Conservation (phyloP, 331 rosid species). For the Cydonia oblonga region DNA sequence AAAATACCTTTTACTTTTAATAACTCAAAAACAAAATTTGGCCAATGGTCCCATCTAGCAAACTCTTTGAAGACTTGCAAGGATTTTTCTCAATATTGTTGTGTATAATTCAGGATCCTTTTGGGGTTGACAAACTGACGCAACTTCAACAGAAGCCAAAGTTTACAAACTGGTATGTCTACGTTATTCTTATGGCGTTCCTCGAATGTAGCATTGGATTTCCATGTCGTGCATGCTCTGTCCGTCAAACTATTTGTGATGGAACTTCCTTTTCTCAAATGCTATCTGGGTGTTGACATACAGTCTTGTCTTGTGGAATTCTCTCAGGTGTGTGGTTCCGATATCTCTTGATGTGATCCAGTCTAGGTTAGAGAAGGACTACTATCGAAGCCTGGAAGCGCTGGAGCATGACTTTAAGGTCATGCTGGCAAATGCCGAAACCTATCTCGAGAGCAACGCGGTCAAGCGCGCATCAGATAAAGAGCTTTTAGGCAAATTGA, state of each 20-base stretch:
- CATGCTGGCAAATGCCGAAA: slow-evolving; percentile 49
- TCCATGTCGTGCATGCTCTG: neutral
- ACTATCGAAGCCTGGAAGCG: slow-evolving; percentile 85
- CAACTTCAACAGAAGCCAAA: slow-evolving; percentile 45
- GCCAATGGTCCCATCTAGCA: neutral
- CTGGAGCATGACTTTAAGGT: slow-evolving; percentile 59
- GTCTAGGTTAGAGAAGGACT: slow-evolving; percentile 67
- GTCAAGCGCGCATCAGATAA: slow-evolving; percentile 56
- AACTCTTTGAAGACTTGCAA: neutral
- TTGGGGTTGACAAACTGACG: slow-evolving; percentile 58
- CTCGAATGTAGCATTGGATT: neutral
- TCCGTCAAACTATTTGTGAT: neutral
- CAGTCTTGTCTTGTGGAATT: neutral
- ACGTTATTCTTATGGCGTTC: neutral
- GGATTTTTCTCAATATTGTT: slow-evolving; percentile 7
- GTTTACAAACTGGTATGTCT: slow-evolving; percentile 61
- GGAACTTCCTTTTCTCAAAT: neutral
- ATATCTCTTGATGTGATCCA: slow-evolving; percentile 64
- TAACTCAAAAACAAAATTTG: neutral
- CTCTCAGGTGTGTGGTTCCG: slow-evolving; percentile 81
- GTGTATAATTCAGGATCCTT: slow-evolving; percentile 55
- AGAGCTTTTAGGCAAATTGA: slow-evolving; percentile 31
- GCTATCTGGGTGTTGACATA: neutral
- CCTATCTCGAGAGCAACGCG: slow-evolving; percentile 52
- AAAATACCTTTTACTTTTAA: neutral